These are phyloP conservation scores for Pelargonium myrrhifolium DNA, from an alignment of 441 rosid species.

Conservation along the genomic window DNA sequence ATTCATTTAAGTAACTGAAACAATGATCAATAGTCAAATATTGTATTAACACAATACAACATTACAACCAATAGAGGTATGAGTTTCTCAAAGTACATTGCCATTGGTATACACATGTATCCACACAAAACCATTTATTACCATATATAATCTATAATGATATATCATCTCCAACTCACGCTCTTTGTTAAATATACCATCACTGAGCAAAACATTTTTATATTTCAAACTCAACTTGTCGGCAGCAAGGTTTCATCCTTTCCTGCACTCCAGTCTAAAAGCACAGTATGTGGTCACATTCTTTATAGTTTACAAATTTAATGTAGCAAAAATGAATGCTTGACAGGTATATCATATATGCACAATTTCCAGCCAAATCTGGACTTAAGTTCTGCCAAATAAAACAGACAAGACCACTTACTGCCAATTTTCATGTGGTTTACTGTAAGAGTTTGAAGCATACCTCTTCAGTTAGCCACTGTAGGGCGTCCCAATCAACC, in stretches of 20 bases:
- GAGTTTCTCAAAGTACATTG: neutral
- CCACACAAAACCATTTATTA: neutral
- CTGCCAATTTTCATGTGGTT: neutral
- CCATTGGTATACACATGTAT: neutral
- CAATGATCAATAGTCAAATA: neutral
- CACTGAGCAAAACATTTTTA: too few species aligned
- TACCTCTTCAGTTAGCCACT: conserved; percentile 86
- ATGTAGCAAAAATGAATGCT: neutral
- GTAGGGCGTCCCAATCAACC: conserved; percentile 78
- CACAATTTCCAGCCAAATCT: too few species aligned
- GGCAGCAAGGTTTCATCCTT: too few species aligned
- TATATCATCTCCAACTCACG: neutral
- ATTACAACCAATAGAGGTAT: neutral
- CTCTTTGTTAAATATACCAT: neutral
- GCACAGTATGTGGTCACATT: neutral
- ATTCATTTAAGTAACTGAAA: neutral
- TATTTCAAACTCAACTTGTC: too few species aligned
- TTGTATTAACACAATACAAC: too few species aligned
- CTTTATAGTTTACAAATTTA: neutral
- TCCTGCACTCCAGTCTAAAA: neutral
- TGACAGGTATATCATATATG: too few species aligned
- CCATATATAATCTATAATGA: neutral
- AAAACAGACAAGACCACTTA: neutral
- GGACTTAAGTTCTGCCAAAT: too few species aligned
- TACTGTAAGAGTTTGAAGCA: conserved; percentile 6